phyloP scores from a whole-genome alignment of 83 land plant genomes.

The Picea mariana region DNA sequence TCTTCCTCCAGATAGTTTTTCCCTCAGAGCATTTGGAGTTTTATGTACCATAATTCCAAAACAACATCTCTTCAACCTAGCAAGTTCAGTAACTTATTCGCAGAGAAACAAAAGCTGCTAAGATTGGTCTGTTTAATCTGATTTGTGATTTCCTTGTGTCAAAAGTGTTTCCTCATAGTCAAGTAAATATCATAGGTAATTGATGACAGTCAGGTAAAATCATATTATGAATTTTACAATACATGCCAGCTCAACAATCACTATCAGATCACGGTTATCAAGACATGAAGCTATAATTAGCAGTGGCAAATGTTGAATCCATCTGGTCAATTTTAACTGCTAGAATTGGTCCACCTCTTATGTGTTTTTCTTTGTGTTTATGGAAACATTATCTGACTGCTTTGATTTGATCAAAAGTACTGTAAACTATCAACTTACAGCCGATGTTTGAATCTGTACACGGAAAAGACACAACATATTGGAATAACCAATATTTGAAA shows the following conservation, averaged over 20 bases:
- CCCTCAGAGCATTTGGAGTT: background rate
- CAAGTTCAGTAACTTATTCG: background rate
- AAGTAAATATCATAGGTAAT: background rate
- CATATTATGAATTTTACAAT: too few species aligned
- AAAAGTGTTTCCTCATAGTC: background rate
- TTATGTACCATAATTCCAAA: background rate
- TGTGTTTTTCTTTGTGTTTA: background rate
- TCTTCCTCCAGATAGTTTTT: background rate
- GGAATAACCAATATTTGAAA: background rate
- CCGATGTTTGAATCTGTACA: too few species aligned
- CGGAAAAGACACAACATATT: background rate
- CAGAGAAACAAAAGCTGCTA: background rate
- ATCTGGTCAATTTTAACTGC: background rate
- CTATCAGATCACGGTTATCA: background rate
- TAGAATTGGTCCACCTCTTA: background rate
- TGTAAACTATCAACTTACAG: background rate
- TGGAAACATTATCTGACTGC: background rate
- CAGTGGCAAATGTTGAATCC: background rate
- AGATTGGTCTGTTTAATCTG: background rate
- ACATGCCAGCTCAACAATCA: background rate
- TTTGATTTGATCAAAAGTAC: background rate
- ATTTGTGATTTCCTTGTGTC: background rate
- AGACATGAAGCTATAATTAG: background rate
- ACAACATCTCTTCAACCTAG: background rate
- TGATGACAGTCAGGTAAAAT: background rate